Evolutionary conservation across 2,329 filamentous ascomycete genomes (phyloP), one percentile per base, ranked within the genome.

Genomic region (Aspergillus sp.): DNA sequence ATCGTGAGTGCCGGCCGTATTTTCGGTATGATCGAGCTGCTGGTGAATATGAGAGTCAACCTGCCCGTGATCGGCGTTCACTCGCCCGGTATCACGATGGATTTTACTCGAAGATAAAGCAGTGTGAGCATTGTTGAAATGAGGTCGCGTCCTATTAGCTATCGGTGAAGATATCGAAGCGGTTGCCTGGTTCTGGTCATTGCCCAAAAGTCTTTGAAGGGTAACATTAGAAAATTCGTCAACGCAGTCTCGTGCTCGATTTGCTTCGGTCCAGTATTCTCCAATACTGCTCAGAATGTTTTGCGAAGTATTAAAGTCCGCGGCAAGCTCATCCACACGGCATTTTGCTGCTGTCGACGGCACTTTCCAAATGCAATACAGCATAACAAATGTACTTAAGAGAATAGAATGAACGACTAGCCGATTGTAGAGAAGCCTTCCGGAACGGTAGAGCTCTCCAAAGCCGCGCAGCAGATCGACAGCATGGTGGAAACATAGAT

Each of bases 191-290:
- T 25, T 32, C 38, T 23, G 9, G 5, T 25, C 37, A 17, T 25
- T 54, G 38, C 51, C 57, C 45, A 59, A 39, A 23, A 60, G 49
- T 7, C 57, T 52, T 38, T 60, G 58, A 6, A 66, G 48, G 0
- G 61, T 65, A 7, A 56, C 53, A n/a, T 51, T 49, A 1, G 57
- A 63, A 33, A 65, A 32, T 10, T 64, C 59, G 15, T 61, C 59
- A 12, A 65, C 56, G 20, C 62, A 66, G 35, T 65, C 62, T 5
- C 62, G 54, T 4, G 62, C 61, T 10, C 60, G 49, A 23, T 57
- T 58, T 15, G 75, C 76, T 4, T 75, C 75, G 0, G 68, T 63
- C 75, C 76, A 80, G 49, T 79, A 71, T 48, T 78, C 76, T 1
- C 73, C 76, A 2, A 70, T 71, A 1, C 76, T 76, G 33, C 76